Conservation (phyloP, 1,284 basidiomycete species). For the Wallemia hederae region DNA sequence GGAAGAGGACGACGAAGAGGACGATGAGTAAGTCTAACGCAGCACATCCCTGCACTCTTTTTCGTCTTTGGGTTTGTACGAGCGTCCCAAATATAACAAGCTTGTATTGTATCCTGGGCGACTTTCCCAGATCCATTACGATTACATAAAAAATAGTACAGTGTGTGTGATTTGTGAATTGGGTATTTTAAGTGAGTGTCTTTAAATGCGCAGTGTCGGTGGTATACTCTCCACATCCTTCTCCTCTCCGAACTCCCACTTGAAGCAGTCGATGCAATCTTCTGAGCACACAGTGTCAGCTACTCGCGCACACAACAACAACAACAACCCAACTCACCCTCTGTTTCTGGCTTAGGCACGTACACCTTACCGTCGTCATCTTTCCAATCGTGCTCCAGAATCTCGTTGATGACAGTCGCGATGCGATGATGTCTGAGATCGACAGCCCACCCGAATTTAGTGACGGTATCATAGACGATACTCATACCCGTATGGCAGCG, state of each 20-base stretch:
- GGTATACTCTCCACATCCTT: neutral
- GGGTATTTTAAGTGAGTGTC: no score
- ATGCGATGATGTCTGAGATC: conserved; percentile 17
- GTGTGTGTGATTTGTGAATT: neutral
- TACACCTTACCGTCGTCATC: conserved; percentile 3
- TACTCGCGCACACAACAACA: no score
- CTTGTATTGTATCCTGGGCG: neutral
- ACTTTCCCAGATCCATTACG: neutral
- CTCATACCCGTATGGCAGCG: conserved; percentile 17
- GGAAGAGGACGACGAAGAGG: conserved; percentile 21
- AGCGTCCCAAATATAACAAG: neutral
- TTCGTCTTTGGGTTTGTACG: neutral
- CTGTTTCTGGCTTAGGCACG: conserved; percentile 8
- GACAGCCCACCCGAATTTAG: conserved; percentile 15
- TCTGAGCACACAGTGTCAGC: no score
- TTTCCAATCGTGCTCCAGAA: conserved; percentile 17
- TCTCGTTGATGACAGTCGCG: conserved; percentile 13
- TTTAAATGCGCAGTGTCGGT: no score
- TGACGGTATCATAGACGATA: conserved; percentile 18
- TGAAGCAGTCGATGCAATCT: conserved; percentile 10
- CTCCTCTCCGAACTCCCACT: conserved; percentile 8
- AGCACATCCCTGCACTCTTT: no score
- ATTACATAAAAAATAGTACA: neutral
- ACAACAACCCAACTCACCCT: neutral
- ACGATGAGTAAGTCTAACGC: conserved; percentile 15